Evolutionary conservation across 352 stramenopile genomes (phyloP).

Genomic region (Phytopythium boreale): DNA sequence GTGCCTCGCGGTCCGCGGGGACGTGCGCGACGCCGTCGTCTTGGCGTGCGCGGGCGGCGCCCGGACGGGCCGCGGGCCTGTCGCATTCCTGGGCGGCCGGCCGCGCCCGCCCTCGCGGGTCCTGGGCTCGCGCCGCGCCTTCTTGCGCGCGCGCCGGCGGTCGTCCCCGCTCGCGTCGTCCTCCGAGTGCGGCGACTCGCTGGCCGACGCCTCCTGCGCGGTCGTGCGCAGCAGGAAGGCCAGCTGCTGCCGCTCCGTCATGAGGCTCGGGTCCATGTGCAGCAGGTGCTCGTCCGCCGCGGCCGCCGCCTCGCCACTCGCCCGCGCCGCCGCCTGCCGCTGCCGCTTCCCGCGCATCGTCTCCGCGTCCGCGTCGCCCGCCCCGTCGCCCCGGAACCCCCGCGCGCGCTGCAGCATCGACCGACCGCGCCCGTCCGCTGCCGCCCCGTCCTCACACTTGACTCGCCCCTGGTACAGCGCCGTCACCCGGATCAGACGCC

Average conservation of each 20-base stretch:
- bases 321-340: not conserved
- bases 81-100: not conserved
- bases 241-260: slow-evolving; percentile 81
- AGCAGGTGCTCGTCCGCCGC: not conserved
- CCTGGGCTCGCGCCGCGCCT: not conserved
- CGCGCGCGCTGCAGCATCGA: not conserved
- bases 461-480: too few relatives aligned
- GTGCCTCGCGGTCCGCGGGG: not conserved
- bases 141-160: slow-evolving; percentile 4
- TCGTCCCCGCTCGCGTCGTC: slow-evolving; percentile 30
- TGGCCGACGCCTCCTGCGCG: slow-evolving; percentile 46
- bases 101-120: too few relatives aligned
- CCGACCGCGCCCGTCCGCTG: not conserved
- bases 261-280: slow-evolving; percentile 53
- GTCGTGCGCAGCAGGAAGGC: slow-evolving; percentile 72
- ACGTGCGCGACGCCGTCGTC: not conserved
- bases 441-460: not conserved
- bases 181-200: slow-evolving; percentile 13
- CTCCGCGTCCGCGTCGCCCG: not conserved
- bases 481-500: too few relatives aligned
- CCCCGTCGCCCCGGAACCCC: not conserved
- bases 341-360: slow-evolving; percentile 7
- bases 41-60: too few relatives aligned
- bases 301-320: not conserved
- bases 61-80: not conserved